A percentile compares a stretch with the other conserved stretches of the same genome.
These are phyloP conservation scores for Monilinia fructicola DNA, from an alignment of 2,329 filamentous ascomycete species.

Conservation along the genomic window DNA sequence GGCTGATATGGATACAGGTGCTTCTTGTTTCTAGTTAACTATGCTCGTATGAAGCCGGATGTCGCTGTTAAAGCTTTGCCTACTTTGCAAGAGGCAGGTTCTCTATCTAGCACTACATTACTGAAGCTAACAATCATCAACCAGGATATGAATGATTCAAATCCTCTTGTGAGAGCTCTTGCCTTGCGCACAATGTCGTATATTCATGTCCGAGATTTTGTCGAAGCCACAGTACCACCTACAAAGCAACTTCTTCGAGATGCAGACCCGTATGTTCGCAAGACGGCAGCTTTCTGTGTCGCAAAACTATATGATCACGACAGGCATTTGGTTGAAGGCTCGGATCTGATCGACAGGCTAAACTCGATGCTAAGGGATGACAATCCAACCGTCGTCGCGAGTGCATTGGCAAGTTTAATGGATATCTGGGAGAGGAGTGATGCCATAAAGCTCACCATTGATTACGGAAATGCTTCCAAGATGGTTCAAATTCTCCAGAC, in stretches of 20 bases:
- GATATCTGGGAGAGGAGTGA: conserved; percentile 99
- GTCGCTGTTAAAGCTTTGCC: conserved; percentile 91
- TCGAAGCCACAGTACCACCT: conserved; percentile 82
- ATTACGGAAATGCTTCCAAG: conserved; percentile 96
- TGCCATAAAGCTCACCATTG: conserved; percentile 95
- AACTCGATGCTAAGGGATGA: conserved; percentile 91
- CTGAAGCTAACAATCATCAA: not conserved
- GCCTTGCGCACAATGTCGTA: conserved; percentile 96
- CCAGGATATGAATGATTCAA: conserved; percentile 89
- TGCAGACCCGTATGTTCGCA: conserved; percentile 90
- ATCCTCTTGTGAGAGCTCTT: conserved; percentile 87
- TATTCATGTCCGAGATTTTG: conserved; percentile 93
- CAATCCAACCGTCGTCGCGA: conserved; percentile 96
- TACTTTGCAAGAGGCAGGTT: conserved; percentile 71
- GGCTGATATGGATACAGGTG: conserved; percentile 61
- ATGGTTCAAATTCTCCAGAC: conserved; percentile 94
- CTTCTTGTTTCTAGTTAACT: conserved; percentile 96
- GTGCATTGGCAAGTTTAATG: conserved; percentile 85
- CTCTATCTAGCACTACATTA: not conserved
- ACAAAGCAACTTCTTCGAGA: conserved; percentile 83
- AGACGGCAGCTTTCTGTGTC: conserved; percentile 93
- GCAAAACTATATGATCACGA: conserved; percentile 98
- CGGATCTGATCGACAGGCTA: conserved; percentile 86
- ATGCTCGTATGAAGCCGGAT: conserved; percentile 90
- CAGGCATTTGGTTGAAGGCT: conserved; percentile 80